phyloP scores from a whole-genome alignment of 345 rosid species.

The Citrus cavaleriei region DNA sequence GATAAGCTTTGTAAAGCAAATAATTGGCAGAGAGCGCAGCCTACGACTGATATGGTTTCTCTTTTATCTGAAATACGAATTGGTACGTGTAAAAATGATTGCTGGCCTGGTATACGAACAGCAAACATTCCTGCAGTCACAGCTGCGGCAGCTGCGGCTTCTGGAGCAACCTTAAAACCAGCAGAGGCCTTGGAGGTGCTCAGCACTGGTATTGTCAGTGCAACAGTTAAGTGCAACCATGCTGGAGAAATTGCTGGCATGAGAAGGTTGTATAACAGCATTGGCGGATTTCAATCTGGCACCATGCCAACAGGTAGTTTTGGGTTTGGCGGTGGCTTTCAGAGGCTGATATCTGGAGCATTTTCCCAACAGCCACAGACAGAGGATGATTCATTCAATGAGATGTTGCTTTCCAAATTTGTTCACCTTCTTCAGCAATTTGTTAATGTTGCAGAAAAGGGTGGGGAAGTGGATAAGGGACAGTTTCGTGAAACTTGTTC shows the following conservation, averaged over 20 bases:
- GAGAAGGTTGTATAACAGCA: conserved; percentile 92
- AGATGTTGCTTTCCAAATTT: conserved; percentile 77
- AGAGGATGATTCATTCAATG: conserved; percentile 86
- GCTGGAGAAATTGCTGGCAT: conserved; percentile 99
- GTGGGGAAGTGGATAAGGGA: conserved; percentile 85
- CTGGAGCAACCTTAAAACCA: conserved; percentile 86
- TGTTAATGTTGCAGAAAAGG: conserved; percentile 84
- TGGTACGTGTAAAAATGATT: conserved; percentile 87
- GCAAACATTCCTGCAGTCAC: conserved; percentile 97
- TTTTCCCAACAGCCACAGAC: conserved; percentile 65
- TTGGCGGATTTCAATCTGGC: conserved; percentile 88
- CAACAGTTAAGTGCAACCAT: conserved; percentile 92
- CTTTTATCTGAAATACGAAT: conserved; percentile 93
- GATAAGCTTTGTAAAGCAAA: conserved; percentile 98
- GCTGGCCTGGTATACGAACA: conserved; percentile 80
- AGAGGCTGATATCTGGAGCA: conserved; percentile 86
- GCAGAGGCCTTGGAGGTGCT: conserved; percentile 94
- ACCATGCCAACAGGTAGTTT: conserved; percentile 52
- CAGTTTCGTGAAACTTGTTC: conserved; percentile 89
- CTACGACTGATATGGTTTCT: conserved; percentile 86
- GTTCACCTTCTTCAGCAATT: conserved; percentile 92
- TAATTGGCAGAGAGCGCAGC: conserved; percentile 91
- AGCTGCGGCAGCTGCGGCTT: conserved; percentile 99
- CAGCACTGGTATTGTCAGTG: conserved; percentile 90
- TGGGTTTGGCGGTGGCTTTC: conserved; percentile 62